These are phyloP conservation scores for Skeletonema grethae DNA, from an alignment of 108 stramenopile genomes.

Conservation along the genomic window DNA sequence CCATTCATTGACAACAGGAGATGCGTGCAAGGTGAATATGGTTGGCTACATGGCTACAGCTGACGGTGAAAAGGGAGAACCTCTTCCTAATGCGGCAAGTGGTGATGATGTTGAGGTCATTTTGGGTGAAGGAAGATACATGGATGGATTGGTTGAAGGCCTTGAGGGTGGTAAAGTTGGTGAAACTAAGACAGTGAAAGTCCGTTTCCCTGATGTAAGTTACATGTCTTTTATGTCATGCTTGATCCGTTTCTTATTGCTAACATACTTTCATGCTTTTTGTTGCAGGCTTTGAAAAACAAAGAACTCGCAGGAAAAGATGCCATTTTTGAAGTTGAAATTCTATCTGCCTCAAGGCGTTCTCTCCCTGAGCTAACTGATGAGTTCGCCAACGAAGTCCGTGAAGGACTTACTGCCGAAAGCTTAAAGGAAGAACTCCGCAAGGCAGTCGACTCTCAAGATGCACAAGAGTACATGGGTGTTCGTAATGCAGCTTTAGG, in stretches of 20 bases:
- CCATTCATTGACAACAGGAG: constrained; percentile 67
- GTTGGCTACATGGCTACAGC: constrained; percentile 79
- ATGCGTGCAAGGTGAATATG: constrained; percentile 87
- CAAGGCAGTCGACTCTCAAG: constrained; percentile 88
- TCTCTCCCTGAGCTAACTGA: constrained; percentile 87
- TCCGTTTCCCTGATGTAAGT: constrained; percentile 83
- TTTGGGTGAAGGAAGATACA: constrained; percentile 83
- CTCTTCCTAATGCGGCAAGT: constrained; percentile 81
- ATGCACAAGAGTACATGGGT: constrained; percentile 79
- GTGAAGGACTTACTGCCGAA: constrained; percentile 82
- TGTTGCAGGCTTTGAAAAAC: constrained; percentile 68
- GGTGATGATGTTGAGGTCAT: constrained; percentile 87
- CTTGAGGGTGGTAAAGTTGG: constrained; percentile 83
- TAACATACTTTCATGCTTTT: background rate
- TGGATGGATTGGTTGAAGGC: constrained; percentile 87
- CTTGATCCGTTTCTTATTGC: background rate
- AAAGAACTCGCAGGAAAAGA: constrained; percentile 85
- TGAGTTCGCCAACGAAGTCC: constrained; percentile 85
- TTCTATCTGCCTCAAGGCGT: constrained; percentile 72
- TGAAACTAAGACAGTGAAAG: constrained; percentile 63
- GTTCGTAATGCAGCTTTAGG: constrained; percentile 85
- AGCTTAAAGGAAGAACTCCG: constrained; percentile 76
- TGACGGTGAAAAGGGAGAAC: constrained; percentile 73
- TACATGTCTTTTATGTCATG: background rate
- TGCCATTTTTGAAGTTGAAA: constrained; percentile 91